Percentiles rank a stretch among this genome's conserved stretches.
Evolutionary conservation across 371 early-diverging fungal species (phyloP).

Genomic region (Capillidium rhysosporum): DNA sequence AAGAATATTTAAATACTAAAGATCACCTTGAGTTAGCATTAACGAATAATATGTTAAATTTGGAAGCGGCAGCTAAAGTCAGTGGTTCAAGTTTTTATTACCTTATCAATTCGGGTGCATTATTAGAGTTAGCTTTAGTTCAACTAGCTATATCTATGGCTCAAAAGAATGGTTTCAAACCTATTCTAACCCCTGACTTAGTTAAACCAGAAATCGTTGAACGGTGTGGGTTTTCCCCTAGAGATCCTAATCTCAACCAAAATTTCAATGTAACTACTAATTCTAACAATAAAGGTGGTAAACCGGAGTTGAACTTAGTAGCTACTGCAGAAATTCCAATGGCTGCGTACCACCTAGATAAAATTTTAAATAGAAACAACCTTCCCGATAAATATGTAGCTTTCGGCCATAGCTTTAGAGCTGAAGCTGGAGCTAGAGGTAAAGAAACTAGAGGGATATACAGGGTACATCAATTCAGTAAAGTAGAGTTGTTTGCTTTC

Average conservation of each 20-base stretch:
- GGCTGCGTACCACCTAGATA: constrained; percentile 59
- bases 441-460: constrained; percentile 71
- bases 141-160: constrained; percentile 76
- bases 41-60: constrained; percentile 49
- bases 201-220: constrained; percentile 59
- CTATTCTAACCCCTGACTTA: constrained; percentile 68
- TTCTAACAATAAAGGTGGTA: not conserved
- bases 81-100: constrained; percentile 77
- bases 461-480: constrained; percentile 85
- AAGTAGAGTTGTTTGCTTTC: constrained; percentile 78
- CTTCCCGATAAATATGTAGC: constrained; percentile 58
- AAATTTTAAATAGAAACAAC: constrained; percentile 24
- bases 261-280: constrained; percentile 53
- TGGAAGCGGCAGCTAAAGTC: constrained; percentile 65
- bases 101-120: constrained; percentile 56
- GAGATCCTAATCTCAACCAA: constrained; percentile 52
- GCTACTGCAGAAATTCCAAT: constrained; percentile 89
- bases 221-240: constrained; percentile 80
- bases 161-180: constrained; percentile 41
- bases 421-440: constrained; percentile 74
- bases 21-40: constrained; percentile 52
- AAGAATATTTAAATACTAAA: constrained; percentile 6
- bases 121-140: constrained; percentile 66
- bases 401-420: constrained; percentile 66
- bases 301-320: constrained; percentile 35